Evolutionary conservation across 495 filamentous ascomycete genomes (phyloP).

Genomic region (Ramalina peruviana): DNA sequence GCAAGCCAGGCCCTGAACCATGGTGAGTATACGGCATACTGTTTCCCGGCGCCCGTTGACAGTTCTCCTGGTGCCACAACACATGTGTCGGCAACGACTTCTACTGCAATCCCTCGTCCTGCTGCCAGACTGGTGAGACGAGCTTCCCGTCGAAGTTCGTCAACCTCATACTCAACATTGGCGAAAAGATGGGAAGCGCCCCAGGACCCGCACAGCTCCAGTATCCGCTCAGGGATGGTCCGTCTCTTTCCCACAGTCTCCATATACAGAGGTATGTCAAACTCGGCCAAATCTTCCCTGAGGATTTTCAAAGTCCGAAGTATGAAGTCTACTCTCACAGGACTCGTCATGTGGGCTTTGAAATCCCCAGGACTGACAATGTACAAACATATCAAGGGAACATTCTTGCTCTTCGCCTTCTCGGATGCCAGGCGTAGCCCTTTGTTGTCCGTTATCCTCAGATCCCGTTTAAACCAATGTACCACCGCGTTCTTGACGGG

Average conservation of each 20-base stretch:
- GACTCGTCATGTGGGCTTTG: conserved; percentile 62
- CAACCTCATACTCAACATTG: conserved; percentile 48
- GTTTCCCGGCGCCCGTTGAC: conserved; percentile 47
- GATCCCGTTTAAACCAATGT: conserved; percentile 85
- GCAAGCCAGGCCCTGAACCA: conserved; percentile 70
- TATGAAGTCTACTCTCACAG: conserved; percentile 67
- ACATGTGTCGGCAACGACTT: conserved; percentile 63
- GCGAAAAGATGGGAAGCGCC: conserved; percentile 47
- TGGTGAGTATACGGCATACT: conserved; percentile 69
- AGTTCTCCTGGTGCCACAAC: conserved; percentile 63
- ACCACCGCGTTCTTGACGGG: conserved; percentile 51
- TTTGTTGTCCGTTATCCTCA: conserved; percentile 63
- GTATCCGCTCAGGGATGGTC: conserved; percentile 46
- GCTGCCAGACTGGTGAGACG: conserved; percentile 45
- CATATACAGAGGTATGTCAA: conserved; percentile 71
- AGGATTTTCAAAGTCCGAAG: conserved; percentile 52
- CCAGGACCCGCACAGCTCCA: conserved; percentile 59
- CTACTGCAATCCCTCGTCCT: conserved; percentile 46
- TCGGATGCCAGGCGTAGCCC: conserved; percentile 52
- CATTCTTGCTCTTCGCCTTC: conserved; percentile 45
- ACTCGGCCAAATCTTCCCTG: conserved; percentile 46
- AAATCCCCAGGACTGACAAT: conserved; percentile 78
- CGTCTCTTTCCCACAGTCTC: conserved; percentile 55
- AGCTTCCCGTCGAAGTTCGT: conserved; percentile 54
- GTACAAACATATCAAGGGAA: conserved; percentile 64